A percentile compares a stretch with the other conserved stretches of the same genome.
Conservation (phyloP, 257 asterid species). For the Solanum pimpinellifolium region DNA sequence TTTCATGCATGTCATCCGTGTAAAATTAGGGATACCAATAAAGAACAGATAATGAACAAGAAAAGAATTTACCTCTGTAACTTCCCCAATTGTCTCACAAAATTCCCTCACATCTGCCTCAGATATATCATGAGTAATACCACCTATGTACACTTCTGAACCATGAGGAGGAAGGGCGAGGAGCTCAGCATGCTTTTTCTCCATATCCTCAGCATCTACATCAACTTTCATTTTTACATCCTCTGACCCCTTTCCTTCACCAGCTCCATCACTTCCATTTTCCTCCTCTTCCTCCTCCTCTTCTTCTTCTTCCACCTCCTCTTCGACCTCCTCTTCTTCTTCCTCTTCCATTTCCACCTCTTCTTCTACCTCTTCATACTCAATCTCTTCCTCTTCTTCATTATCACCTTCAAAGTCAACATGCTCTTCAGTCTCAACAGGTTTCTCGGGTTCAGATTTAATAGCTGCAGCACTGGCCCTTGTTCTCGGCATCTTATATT, state of each 20-base stretch:
- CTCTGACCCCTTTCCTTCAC: conserved; percentile 19
- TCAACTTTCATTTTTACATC: conserved; percentile 52
- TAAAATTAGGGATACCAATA: not conserved
- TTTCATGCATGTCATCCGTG: conserved; percentile 4
- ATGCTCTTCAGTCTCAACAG: conserved; percentile 63
- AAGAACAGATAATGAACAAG: not conserved
- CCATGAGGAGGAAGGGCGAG: conserved; percentile 96
- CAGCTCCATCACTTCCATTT: conserved; percentile 17
- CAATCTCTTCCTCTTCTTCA: conserved; percentile 76
- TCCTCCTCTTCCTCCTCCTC: conserved; percentile 44
- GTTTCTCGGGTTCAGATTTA: conserved; percentile 51
- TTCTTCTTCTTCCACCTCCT: conserved; percentile 42
- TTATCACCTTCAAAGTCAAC: conserved; percentile 51
- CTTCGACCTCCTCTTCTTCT: conserved; percentile 61
- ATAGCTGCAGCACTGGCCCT: conserved; percentile 44
- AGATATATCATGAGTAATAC: conserved; percentile 51
- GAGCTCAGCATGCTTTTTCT: conserved; percentile 60
- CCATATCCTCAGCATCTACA: conserved; percentile 35
- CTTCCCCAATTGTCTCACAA: conserved; percentile 78
- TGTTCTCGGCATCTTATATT: conserved; percentile 80
- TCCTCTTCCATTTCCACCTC: conserved; percentile 61
- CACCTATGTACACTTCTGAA: conserved; percentile 90
- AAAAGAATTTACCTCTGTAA: conserved; percentile 51
- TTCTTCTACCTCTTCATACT: conserved; percentile 86
- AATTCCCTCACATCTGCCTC: conserved; percentile 67